phyloP scores from a whole-genome alignment of 2,329 filamentous ascomycete genomes.

The Trichoderma atroviride region DNA sequence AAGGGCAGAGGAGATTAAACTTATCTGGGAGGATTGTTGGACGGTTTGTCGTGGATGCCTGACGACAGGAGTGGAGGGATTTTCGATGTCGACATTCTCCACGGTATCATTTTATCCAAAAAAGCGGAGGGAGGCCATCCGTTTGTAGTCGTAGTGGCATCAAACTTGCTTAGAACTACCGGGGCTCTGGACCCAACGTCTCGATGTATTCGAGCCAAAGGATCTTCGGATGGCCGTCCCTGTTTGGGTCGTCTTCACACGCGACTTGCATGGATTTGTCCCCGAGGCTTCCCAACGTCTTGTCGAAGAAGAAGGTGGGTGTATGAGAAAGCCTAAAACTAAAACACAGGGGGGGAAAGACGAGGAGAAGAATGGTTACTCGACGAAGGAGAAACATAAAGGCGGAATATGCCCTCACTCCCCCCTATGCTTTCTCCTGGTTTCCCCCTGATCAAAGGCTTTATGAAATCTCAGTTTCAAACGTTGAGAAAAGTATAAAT shows the following conservation, averaged over 20 bases:
- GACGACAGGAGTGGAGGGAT: conserved; percentile 4
- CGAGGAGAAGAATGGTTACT: neutral
- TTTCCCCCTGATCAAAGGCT: neutral
- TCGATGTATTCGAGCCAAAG: neutral
- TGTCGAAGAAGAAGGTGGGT: neutral
- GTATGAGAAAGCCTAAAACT: neutral
- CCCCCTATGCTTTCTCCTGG: neutral
- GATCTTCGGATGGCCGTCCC: neutral
- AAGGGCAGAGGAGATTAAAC: neutral
- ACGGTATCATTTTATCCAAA: conserved; percentile 4
- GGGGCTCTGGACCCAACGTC: neutral
- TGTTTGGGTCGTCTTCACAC: neutral
- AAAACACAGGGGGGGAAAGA: neutral
- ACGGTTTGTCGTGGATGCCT: conserved; percentile 7
- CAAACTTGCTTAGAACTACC: neutral
- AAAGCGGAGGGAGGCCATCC: neutral
- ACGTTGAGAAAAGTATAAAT: neutral
- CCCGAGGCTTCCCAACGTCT: neutral
- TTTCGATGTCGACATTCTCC: conserved; percentile 6
- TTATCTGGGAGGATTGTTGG: neutral
- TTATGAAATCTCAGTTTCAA: neutral
- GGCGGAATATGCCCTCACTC: neutral
- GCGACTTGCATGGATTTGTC: conserved; percentile 10
- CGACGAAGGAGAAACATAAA: conserved; percentile 5
- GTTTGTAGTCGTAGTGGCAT: neutral